Evolutionary conservation across 257 asterid genomes (phyloP).

Genomic region (Gynochthodes officinalis): DNA sequence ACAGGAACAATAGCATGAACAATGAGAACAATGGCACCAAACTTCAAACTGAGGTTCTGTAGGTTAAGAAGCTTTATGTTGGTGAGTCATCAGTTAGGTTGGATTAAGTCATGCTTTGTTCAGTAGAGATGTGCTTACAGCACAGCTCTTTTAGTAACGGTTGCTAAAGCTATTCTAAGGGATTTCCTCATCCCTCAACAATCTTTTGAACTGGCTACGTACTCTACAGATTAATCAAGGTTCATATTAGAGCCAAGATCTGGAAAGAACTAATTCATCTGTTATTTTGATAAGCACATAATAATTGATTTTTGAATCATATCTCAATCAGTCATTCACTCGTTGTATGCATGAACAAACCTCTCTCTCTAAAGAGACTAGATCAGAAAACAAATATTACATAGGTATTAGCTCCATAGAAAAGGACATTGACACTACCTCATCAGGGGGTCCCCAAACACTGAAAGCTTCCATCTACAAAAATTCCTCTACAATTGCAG

Average conservation of each 20-base stretch:
- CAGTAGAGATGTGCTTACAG: background rate
- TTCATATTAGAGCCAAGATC: background rate
- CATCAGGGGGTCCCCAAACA: constrained; percentile 89
- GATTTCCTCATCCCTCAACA: background rate
- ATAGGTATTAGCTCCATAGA: background rate
- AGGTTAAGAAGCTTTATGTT: background rate
- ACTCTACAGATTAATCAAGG: background rate
- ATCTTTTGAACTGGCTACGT: too few species aligned
- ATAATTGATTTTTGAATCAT: background rate
- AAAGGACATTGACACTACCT: constrained; percentile 41
- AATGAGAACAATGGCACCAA: background rate
- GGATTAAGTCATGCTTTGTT: background rate
- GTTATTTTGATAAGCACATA: background rate
- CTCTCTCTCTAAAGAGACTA: background rate
- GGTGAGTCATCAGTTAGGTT: background rate
- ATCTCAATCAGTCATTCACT: background rate
- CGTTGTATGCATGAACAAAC: background rate
- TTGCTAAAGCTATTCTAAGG: background rate
- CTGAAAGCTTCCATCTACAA: constrained; percentile 91
- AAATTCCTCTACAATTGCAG: constrained; percentile 88
- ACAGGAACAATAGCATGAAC: too few species aligned
- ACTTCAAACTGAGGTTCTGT: background rate
- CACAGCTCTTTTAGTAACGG: background rate
- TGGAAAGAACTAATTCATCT: background rate
- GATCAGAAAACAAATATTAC: background rate